Base-by-base conservation (phyloP, 345 rosid genomes). In the Lenwebbia sp. region DNA sequence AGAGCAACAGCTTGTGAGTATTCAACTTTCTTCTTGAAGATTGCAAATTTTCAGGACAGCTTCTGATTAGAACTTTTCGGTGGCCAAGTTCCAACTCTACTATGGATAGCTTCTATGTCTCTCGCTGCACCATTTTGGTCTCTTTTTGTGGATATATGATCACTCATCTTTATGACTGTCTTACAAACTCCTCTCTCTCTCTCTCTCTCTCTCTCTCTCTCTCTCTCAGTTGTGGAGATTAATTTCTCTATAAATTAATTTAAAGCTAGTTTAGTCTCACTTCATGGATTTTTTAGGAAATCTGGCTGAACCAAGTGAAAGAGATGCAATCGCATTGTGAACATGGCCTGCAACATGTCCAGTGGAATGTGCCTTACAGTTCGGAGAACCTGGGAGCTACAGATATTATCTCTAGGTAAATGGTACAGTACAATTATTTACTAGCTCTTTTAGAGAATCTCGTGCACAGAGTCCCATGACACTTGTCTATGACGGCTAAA, bases 1-100 rank as follows among this genome's bases (percentile, higher is more conserved):
- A 91, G 96, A 97, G 92, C 90, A 88, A 88, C 95, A 94, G 83
- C 91, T 97, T 89, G 99, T 96, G 89, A 89, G 99, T 92, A 40
- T 76, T 50, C 23, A 14, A 65, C 76, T 7, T 37, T 70, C 26
- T 19, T 70, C 47, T 22, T 19, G 26, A 37, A 19, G 26, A 70
- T 37, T 37, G 47, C 81, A 37, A 37, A 70, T 37, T 19, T 70
- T 70, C 47, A 21, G 81, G 47, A 37, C 25, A 37, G 25, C 40
- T 37, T 70, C 26, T 70, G 81, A 70, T 70, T 33, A 25, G 47
- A 70, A 33, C 26, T 19, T 84, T 22, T 84, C 28, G 56, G 44
- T 13, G 37, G 28, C 52, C 25, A 60, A 47, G 51, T 49, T 60
- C 30, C 3, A 22, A 49, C 30, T 84, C 15, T 13, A 11, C 49